phyloP scores from a whole-genome alignment of 1,139 yeast species.

The Saccharomycopsis hybrid region DNA sequence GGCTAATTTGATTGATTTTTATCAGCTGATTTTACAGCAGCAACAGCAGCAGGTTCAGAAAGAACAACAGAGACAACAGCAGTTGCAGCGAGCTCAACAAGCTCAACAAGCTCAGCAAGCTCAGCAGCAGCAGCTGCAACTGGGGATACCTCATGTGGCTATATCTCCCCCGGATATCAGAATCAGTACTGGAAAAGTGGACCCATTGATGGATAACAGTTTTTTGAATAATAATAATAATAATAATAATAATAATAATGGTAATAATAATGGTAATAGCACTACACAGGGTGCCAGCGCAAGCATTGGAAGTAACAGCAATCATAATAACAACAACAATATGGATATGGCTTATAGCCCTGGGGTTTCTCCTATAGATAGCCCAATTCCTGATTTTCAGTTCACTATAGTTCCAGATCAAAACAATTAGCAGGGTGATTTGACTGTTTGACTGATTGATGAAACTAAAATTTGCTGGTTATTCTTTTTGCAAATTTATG shows the following conservation, averaged over 20 bases:
- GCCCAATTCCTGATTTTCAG: slow-evolving; percentile 18
- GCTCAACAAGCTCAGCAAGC: background rate
- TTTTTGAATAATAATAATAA: background rate
- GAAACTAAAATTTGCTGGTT: too few relatives aligned
- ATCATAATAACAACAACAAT: slow-evolving; percentile 2
- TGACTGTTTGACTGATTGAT: too few relatives aligned
- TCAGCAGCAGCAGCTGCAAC: background rate
- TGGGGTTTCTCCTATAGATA: slow-evolving; percentile 15
- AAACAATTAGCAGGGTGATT: background rate
- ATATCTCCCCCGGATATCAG: slow-evolving; percentile 11
- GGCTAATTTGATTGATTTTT: slow-evolving; percentile 1
- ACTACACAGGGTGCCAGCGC: too few relatives aligned
- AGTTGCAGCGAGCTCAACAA: background rate
- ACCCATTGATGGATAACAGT: background rate
- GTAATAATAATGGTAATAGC: background rate
- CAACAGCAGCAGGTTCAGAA: background rate
- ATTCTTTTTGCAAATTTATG: too few relatives aligned
- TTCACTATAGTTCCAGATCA: slow-evolving; percentile 6
- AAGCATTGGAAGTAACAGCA: background rate
- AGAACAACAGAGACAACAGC: slow-evolving; percentile 4
- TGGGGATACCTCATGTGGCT: slow-evolving; percentile 3
- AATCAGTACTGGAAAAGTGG: background rate
- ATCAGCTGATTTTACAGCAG: slow-evolving; percentile 3
- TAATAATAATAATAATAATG: background rate
- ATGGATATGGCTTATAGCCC: slow-evolving; percentile 7